Percentiles rank a stretch among this genome's conserved stretches.
These are phyloP conservation scores for Penicillium capsulatum DNA, from an alignment of 2,329 filamentous ascomycete species.

Conservation along the genomic window DNA sequence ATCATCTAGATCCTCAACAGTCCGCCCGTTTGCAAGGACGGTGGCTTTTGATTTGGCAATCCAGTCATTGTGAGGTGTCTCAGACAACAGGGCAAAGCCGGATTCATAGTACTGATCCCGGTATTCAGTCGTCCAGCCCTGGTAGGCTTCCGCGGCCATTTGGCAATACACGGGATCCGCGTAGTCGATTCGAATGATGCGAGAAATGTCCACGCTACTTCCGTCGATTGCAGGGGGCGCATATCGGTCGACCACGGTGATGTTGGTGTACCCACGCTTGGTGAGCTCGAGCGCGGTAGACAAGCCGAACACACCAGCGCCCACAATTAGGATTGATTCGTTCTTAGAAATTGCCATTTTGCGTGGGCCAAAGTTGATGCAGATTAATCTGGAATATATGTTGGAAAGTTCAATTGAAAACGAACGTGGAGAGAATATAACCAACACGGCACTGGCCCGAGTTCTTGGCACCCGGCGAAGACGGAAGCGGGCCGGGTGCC, in stretches of 20 bases:
- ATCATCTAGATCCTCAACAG: slow-evolving; percentile 41
- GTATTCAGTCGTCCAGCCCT: slow-evolving; percentile 56
- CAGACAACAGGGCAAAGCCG: slow-evolving; percentile 28
- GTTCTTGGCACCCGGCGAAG: background rate
- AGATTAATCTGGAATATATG: too few relatives aligned
- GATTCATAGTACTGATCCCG: slow-evolving; percentile 24
- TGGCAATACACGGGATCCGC: slow-evolving; percentile 68
- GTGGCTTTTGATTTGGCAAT: slow-evolving; percentile 31
- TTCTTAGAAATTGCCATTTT: slow-evolving; percentile 22
- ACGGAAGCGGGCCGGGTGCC: too few relatives aligned
- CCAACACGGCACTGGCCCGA: too few relatives aligned
- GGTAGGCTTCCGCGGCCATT: slow-evolving; percentile 65
- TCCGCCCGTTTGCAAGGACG: slow-evolving; percentile 36
- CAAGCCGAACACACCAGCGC: slow-evolving; percentile 19
- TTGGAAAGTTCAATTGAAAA: too few relatives aligned
- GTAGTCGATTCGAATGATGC: slow-evolving; percentile 67
- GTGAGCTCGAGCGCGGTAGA: slow-evolving; percentile 61
- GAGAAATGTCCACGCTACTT: slow-evolving; percentile 54
- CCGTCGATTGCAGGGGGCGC: slow-evolving; percentile 52
- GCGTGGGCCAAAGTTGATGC: too few relatives aligned
- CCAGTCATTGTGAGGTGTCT: slow-evolving; percentile 25
- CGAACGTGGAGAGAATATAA: too few relatives aligned
- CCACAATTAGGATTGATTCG: slow-evolving; percentile 56
- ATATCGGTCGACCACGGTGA: slow-evolving; percentile 55
- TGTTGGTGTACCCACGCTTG: slow-evolving; percentile 50